phyloP scores from a whole-genome alignment of 768 basidiomycete genomes.

The Scleroderma bovista region DNA sequence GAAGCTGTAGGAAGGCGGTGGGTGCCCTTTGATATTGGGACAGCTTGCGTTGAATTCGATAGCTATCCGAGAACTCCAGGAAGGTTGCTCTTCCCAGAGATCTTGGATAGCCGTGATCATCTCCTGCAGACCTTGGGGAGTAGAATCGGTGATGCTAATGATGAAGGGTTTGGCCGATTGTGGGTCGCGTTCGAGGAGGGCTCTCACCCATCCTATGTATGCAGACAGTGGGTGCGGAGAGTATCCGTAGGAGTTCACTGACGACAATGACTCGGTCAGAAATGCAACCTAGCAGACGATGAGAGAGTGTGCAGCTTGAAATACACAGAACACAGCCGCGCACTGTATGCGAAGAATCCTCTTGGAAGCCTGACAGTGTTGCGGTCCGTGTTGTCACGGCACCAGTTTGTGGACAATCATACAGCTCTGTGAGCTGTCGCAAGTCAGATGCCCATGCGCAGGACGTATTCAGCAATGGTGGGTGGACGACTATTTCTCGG shows the following conservation, averaged over 20 bases:
- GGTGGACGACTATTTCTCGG: constrained; percentile 49
- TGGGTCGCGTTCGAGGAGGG: constrained; percentile 34
- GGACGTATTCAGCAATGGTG: constrained; percentile 72
- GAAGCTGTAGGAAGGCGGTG: constrained; percentile 65
- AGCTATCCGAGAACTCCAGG: constrained; percentile 44
- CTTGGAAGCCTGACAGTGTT: constrained; percentile 64
- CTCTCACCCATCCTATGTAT: constrained; percentile 60
- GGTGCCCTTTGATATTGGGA: constrained; percentile 62
- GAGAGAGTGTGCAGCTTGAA: not conserved
- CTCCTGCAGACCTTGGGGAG: constrained; percentile 40
- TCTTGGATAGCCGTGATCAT: constrained; percentile 60
- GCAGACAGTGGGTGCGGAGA: constrained; percentile 66
- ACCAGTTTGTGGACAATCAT: constrained; percentile 61
- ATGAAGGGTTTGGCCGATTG: constrained; percentile 59
- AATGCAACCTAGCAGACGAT: constrained; percentile 51
- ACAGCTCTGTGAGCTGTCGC: constrained; percentile 58
- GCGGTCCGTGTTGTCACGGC: constrained; percentile 80
- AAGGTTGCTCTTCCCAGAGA: constrained; percentile 38
- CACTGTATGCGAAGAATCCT: constrained; percentile 60
- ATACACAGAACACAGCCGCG: constrained; percentile 9
- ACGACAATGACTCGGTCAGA: constrained; percentile 42
- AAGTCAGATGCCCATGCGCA: constrained; percentile 77
- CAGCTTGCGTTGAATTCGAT: constrained; percentile 84
- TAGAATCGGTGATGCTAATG: constrained; percentile 70
- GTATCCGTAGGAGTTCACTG: constrained; percentile 85